Percentiles rank a stretch among this genome's conserved stretches.
Conservation (phyloP, 2,329 filamentous ascomycete species). For the Cladosporium austrohemisphaericum region DNA sequence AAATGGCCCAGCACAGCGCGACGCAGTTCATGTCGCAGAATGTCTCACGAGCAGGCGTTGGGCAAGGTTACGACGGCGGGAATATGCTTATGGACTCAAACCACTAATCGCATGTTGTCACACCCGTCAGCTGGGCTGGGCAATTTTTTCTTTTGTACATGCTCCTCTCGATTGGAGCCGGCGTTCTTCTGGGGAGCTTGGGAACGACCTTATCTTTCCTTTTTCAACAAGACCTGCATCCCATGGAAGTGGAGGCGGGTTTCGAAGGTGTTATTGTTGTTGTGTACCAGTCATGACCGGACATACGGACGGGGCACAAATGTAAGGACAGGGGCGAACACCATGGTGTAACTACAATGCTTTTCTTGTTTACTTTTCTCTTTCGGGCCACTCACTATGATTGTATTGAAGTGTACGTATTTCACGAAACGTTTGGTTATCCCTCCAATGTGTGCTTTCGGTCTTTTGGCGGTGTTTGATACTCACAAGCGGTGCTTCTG, state of each 20-base stretch:
- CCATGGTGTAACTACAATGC: neutral
- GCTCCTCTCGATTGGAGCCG: too few species aligned
- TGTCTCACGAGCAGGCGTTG: conserved; percentile 21
- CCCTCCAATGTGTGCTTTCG: neutral
- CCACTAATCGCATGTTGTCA: too few species aligned
- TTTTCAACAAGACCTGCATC: too few species aligned
- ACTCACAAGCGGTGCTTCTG: too few species aligned
- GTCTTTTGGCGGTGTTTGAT: neutral
- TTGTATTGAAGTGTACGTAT: conserved; percentile 1
- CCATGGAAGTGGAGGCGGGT: neutral
- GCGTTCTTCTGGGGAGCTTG: too few species aligned
- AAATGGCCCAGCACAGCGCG: conserved; percentile 27
- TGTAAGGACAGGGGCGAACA: neutral
- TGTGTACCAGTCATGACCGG: conserved; percentile 13
- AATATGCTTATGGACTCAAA: conserved; percentile 19
- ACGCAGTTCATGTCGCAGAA: conserved; percentile 24
- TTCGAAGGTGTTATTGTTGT: neutral
- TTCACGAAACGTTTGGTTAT: neutral
- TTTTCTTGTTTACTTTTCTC: neutral
- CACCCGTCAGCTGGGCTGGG: too few species aligned
- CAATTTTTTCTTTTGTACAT: too few species aligned
- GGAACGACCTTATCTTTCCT: too few species aligned
- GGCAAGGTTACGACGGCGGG: conserved; percentile 14
- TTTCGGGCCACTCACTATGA: neutral
- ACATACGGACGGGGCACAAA: neutral